Percentiles rank a stretch among this genome's conserved stretches.
Conservation (phyloP, 192 early-diverging fungal genomes). For the Mortierella alpina region DNA sequence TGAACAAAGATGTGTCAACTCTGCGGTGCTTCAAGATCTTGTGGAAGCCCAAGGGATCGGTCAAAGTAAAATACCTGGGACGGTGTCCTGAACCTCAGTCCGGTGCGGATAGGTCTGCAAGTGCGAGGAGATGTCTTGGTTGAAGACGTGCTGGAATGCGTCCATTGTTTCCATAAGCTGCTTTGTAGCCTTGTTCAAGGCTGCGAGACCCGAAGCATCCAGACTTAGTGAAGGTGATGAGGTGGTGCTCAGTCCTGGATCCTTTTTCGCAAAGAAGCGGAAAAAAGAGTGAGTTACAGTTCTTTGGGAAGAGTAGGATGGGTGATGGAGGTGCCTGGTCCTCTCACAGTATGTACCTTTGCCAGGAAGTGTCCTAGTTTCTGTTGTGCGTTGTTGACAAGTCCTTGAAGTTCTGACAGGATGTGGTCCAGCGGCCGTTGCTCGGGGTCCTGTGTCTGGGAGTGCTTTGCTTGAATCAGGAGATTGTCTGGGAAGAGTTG, state of each 20-base stretch:
- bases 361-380: background rate
- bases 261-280: background rate
- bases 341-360: background rate
- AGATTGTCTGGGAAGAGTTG: slow-evolving; percentile 12
- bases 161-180: background rate
- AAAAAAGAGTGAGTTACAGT: background rate
- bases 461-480: background rate
- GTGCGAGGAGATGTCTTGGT: background rate
- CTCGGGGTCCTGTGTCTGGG: background rate
- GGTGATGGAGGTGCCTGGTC: no score
- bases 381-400: background rate
- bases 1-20: no score
- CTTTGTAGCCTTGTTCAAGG: background rate
- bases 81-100: background rate
- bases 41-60: background rate
- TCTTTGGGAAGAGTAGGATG: no score
- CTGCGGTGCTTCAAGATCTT: background rate
- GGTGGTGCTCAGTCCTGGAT: background rate
- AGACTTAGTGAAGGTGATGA: background rate
- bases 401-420: background rate
- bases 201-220: background rate
- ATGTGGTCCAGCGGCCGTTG: background rate
- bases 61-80: slow-evolving; percentile 12
- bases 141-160: background rate
- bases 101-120: background rate